Evolutionary conservation across 371 early-diverging fungal species (phyloP).

Genomic region (Capillidium heterosporum): DNA sequence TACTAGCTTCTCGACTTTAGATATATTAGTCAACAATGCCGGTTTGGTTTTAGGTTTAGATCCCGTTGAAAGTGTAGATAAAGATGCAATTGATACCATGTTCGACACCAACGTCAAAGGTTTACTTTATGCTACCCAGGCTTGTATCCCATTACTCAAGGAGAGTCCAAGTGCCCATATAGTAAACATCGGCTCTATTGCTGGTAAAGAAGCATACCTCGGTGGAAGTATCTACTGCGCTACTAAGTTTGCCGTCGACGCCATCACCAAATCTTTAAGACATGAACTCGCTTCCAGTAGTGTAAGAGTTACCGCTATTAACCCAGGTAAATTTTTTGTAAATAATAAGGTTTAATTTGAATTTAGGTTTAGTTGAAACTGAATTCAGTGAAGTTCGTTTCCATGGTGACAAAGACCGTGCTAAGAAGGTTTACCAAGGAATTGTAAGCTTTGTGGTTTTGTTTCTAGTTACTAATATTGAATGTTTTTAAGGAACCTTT

Average conservation of each 20-base stretch:
- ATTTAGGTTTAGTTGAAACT: constrained; percentile 58
- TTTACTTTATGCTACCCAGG: constrained; percentile 57
- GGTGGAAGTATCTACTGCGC: constrained; percentile 83
- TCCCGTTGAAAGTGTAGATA: constrained; percentile 35
- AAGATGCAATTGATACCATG: constrained; percentile 55
- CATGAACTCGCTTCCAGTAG: constrained; percentile 63
- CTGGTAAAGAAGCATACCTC: constrained; percentile 49
- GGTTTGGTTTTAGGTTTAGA: constrained; percentile 70
- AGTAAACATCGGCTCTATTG: constrained; percentile 74
- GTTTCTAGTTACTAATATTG: background rate
- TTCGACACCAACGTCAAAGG: constrained; percentile 86
- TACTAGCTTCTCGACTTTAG: constrained; percentile 26
- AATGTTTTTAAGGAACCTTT: constrained; percentile 9
- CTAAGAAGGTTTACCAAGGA: constrained; percentile 64
- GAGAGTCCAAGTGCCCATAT: constrained; percentile 52
- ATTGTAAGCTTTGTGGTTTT: constrained; percentile 18
- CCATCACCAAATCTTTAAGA: constrained; percentile 55
- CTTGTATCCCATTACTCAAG: constrained; percentile 70
- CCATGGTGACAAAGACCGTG: constrained; percentile 58
- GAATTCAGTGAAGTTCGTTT: constrained; percentile 81
- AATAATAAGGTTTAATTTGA: background rate
- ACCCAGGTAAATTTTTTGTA: constrained; percentile 29
- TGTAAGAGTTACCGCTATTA: constrained; percentile 52
- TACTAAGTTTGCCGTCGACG: constrained; percentile 76
- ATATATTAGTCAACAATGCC: constrained; percentile 62